Evolutionary conservation across 768 basidiomycete species (phyloP), one percentile per base, ranked within the genome.

Genomic region (Lactifluus volemus): DNA sequence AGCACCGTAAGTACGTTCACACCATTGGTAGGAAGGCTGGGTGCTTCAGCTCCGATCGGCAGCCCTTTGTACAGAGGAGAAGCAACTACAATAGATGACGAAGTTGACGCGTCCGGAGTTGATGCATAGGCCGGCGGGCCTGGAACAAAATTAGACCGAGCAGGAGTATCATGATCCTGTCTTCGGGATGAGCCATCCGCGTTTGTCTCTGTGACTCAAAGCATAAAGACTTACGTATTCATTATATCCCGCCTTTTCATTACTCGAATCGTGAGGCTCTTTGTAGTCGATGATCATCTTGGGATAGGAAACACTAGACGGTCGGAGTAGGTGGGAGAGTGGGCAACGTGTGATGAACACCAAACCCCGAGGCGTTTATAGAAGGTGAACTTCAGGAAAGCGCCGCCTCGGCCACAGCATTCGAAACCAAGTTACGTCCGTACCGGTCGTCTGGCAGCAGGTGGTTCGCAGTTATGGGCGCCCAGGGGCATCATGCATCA

Each of bases 1-100:
- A 62, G 19, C 45, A 62, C 4, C 14, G 51, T 62, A n/a, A 44
- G n/a, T 6, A 62, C 14, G 39, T 9, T 58, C 7, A 62, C 12
- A 15, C 56, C 56, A 58, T 49, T 62, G 30, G 48, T 53, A 2
- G 56, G 61, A 53, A 49, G n/a, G 7, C 4, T 6, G 5, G 56
- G 9, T 19, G 39, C 29, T 25, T 36, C 38, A 10, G 45, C 29
- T 25, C 21, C 34, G 32, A 50, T 36, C 5, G 55, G 49, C 9
- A 50, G 19, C 34, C 4, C 30, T 39, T 34, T 44, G 15, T 44
- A 34, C 6, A 30, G 49, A 44, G 42, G 34, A 58, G 55, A 48
- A 5, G 60, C 55, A 19, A 58, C 49, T 12, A 58, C 49, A 39
- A 58, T 3, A 11, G 36, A 25, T 34, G 21, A 49, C 9, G 62